Base-by-base conservation (phyloP, 2,329 filamentous ascomycete species). In the Fusarium irregulare region DNA sequence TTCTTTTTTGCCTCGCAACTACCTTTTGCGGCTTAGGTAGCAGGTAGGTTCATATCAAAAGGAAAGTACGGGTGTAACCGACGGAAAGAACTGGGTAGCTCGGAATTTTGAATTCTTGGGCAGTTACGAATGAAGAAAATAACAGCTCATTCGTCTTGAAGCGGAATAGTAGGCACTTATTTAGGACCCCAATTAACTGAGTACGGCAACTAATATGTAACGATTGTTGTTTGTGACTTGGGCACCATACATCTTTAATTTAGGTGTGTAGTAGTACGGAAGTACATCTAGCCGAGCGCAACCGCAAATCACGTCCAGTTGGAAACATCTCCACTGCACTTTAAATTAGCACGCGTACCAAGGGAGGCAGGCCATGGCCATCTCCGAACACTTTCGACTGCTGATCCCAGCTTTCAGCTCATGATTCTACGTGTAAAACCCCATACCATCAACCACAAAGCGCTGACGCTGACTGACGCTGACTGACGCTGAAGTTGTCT, bases 381-480 rank as follows among this genome's bases (percentile, higher is more conserved):
- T 60, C 44, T 54, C 47, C 54, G 30, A 56, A 64, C 40, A 28
- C 30, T 27, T 34, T 68, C 23, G 23, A 59, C 44, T 25, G 37
- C 28, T 37, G 23, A 58, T 71, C 59, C 51, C 25, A 51, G 64
- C 44, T 49, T 58, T 50, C 63, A 70, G 54, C 58, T 60, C 54
- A 53, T 44, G 68, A 68, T 71, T 60, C 53, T 64, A 54, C 12
- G 34, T 37, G 34, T 68, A 49, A 50, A 66, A 57, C 16, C 27
- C 41, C 6, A 34, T 37, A 37, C 10, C 30, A 59, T 37, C 56
- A 45, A 71, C 58, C 62, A 69, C 49, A 46, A 57, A 54, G 53
- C 60, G 71, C 64, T 72, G 71, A 72, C 68, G 66, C 68, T 65
- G 71, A 69, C 64, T 72, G 71, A 72, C 68, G 66, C 68, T 65